Conservation (phyloP, 768 basidiomycete genomes). For the Amanita subjunquillea region DNA sequence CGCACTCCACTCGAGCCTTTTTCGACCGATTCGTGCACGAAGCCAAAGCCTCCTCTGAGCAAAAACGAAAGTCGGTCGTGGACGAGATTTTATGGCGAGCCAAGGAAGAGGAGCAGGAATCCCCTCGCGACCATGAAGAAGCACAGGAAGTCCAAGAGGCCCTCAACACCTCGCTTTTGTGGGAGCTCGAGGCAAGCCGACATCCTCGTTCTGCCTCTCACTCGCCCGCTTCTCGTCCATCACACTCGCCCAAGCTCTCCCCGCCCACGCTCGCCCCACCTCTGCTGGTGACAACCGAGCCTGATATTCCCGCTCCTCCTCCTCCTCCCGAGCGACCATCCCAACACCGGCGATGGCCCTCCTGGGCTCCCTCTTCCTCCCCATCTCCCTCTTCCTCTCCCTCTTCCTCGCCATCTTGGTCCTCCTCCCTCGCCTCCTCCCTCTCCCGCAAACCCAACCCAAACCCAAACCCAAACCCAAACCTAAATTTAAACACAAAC, state of each 20-base stretch:
- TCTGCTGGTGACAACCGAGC: constrained; percentile 16
- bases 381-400: too few relatives aligned
- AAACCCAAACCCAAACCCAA: too few relatives aligned
- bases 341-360: background rate
- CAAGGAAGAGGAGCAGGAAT: constrained; percentile 5
- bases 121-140: background rate
- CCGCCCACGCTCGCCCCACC: constrained; percentile 26
- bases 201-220: constrained; percentile 11
- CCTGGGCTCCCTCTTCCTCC: too few relatives aligned
- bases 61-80: constrained; percentile 41
- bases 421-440: too few relatives aligned
- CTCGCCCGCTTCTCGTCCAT: constrained; percentile 18
- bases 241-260: constrained; percentile 22
- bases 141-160: too few relatives aligned
- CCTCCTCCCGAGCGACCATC: background rate
- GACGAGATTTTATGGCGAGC: constrained; percentile 13
- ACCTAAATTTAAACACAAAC: constrained; percentile 10
- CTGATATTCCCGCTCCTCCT: background rate
- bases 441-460: too few relatives aligned
- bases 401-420: too few relatives aligned
- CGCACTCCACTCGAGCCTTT: constrained; percentile 29
- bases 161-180: too few relatives aligned
- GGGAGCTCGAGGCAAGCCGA: too few relatives aligned
- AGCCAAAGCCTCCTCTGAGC: constrained; percentile 44
- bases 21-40: constrained; percentile 51